Percentiles rank a stretch among this genome's conserved stretches.
Evolutionary conservation across 2,329 filamentous ascomycete genomes (phyloP).

Genomic region (Penicillium brevicompactum): DNA sequence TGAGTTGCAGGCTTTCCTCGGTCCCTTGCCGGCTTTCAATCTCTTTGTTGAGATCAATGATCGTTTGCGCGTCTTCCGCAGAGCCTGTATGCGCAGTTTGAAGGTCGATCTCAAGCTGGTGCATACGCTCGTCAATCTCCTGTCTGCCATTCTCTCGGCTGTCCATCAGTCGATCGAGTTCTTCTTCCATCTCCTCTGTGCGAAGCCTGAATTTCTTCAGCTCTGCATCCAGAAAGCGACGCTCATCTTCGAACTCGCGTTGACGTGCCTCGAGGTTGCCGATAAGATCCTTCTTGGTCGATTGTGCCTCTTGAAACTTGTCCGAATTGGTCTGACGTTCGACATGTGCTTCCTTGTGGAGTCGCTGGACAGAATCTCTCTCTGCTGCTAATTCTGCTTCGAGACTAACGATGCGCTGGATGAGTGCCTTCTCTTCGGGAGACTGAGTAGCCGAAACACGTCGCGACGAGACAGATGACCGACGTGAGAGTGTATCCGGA

Average conservation of each 20-base stretch:
- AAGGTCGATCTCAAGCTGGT: constrained; percentile 70
- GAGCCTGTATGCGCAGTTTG: constrained; percentile 58
- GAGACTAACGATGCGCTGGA: constrained; percentile 65
- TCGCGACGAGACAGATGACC: constrained; percentile 63
- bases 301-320: constrained; percentile 79
- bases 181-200: constrained; percentile 87
- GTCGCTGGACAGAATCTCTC: constrained; percentile 64
- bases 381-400: constrained; percentile 78
- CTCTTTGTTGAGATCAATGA: constrained; percentile 56
- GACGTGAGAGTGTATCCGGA: constrained; percentile 51
- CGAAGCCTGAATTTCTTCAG: constrained; percentile 74
- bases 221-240: constrained; percentile 79
- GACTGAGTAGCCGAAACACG: constrained; percentile 63
- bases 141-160: constrained; percentile 81
- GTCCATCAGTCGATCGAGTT: constrained; percentile 81
- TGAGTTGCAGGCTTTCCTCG: constrained; percentile 32
- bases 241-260: constrained; percentile 81
- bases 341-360: constrained; percentile 71
- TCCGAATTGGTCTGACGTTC: constrained; percentile 63
- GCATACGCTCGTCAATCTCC: constrained; percentile 68
- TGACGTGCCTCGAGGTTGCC: constrained; percentile 93
- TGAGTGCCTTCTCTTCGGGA: constrained; percentile 61
- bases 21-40: constrained; percentile 60
- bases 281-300: constrained; percentile 90
- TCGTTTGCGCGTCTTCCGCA: constrained; percentile 45